Evolutionary conservation across 805 yeast genomes (phyloP).

Genomic region (Wickerhamiella sorbophila): DNA sequence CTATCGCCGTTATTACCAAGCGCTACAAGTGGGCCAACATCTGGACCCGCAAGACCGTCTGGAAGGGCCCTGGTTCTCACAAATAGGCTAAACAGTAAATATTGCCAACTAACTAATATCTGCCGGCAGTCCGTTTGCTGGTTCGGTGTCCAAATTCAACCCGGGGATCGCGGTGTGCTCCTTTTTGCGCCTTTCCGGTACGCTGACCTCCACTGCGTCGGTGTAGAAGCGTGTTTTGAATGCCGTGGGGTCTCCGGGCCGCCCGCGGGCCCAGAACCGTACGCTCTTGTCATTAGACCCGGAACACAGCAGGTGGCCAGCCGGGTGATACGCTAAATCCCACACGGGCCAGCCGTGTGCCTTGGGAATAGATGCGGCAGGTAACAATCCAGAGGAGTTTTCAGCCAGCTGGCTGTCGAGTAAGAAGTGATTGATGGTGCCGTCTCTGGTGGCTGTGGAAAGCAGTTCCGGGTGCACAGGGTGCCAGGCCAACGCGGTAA

Average conservation of each 20-base stretch:
- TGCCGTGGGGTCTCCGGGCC: conserved; percentile 77
- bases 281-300: conserved; percentile 92
- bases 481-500: conserved; percentile 82
- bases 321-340: conserved; percentile 81
- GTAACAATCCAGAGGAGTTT: conserved; percentile 21
- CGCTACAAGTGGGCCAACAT: conserved; percentile 96
- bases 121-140: too few species aligned
- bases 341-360: conserved; percentile 93
- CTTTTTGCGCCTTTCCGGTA: conserved; percentile 6
- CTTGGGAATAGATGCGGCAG: conserved; percentile 46
- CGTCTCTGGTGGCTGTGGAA: conserved; percentile 81
- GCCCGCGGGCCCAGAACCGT: conserved; percentile 84
- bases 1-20: conserved; percentile 81
- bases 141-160: neutral
- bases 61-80: conserved; percentile 21
- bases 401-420: conserved; percentile 32
- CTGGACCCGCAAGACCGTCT: conserved; percentile 86
- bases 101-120: neutral
- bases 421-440: conserved; percentile 64
- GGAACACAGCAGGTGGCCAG: conserved; percentile 80
- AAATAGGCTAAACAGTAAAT: conserved; percentile 7
- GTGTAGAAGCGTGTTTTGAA: conserved; percentile 74
- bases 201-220: conserved; percentile 26
- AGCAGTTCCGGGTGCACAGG: conserved; percentile 70
- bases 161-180: conserved; percentile 1